A percentile compares a stretch with the other conserved stretches of the same genome.
These are phyloP conservation scores for Cerrena zonata DNA, from an alignment of 1,284 basidiomycete genomes.

Conservation along the genomic window DNA sequence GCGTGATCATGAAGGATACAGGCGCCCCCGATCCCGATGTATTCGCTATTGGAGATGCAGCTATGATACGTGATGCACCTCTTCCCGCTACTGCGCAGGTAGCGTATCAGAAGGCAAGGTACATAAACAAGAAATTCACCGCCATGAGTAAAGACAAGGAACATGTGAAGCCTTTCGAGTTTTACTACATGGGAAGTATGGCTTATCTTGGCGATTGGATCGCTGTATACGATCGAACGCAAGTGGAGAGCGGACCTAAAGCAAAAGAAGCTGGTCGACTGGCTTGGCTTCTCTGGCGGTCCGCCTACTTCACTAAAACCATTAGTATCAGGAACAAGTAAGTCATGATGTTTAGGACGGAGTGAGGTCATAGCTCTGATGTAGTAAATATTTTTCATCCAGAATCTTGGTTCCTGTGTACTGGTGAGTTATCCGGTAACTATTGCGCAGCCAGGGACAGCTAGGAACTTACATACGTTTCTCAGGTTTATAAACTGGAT, in stretches of 20 bases:
- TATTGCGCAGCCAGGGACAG: slow-evolving; percentile 4
- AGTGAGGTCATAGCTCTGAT: neutral
- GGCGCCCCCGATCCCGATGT: slow-evolving; percentile 65
- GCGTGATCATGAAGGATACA: slow-evolving; percentile 50
- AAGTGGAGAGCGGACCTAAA: slow-evolving; percentile 49
- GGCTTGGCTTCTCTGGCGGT: slow-evolving; percentile 78
- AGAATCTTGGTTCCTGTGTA: slow-evolving; percentile 71
- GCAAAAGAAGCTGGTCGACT: slow-evolving; percentile 62
- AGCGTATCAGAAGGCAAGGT: slow-evolving; percentile 76
- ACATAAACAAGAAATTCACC: slow-evolving; percentile 67
- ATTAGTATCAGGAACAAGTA: slow-evolving; percentile 69
- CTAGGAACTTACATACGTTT: neutral
- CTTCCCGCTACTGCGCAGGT: slow-evolving; percentile 86
- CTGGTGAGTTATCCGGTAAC: slow-evolving; percentile 40
- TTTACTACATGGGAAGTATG: slow-evolving; percentile 69
- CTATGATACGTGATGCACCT: slow-evolving; percentile 51
- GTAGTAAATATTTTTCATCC: too few relatives aligned
- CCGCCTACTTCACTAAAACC: slow-evolving; percentile 76
- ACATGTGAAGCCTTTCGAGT: slow-evolving; percentile 51
- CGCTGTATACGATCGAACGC: slow-evolving; percentile 67
- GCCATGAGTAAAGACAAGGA: slow-evolving; percentile 43
- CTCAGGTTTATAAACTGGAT: slow-evolving; percentile 62
- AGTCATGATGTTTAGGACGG: slow-evolving; percentile 7
- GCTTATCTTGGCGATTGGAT: slow-evolving; percentile 81
- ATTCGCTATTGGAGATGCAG: slow-evolving; percentile 80